These are phyloP conservation scores for Scolecobasidium constrictum DNA, from an alignment of 2,329 filamentous ascomycete species.

Conservation along the genomic window DNA sequence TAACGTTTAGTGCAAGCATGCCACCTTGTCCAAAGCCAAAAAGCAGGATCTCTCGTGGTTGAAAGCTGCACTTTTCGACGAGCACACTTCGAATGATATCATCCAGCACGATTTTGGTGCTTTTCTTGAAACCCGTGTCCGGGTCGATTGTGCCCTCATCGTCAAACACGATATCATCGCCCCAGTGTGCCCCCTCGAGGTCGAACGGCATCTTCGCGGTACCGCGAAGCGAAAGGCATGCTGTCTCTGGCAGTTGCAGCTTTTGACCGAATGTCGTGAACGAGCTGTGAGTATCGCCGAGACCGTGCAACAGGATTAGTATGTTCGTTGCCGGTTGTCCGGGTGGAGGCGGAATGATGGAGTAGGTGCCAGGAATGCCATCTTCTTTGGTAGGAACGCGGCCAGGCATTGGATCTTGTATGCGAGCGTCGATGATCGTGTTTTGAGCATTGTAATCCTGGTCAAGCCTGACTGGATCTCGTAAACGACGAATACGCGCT, in stretches of 20 bases:
- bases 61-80: slow-evolving; percentile 38
- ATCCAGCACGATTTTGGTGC: slow-evolving; percentile 30
- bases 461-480: too few relatives aligned
- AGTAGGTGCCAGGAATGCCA: neutral
- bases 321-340: slow-evolving; percentile 58
- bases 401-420: neutral
- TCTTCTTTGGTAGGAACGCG: neutral
- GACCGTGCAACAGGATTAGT: slow-evolving; percentile 72
- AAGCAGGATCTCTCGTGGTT: slow-evolving; percentile 38
- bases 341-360: slow-evolving; percentile 24
- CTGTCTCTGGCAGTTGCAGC: slow-evolving; percentile 65
- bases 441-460: neutral
- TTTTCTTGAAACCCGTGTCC: slow-evolving; percentile 40
- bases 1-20: slow-evolving; percentile 40
- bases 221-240: slow-evolving; percentile 63
- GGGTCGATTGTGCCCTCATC: slow-evolving; percentile 40
- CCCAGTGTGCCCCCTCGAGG: slow-evolving; percentile 54
- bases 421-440: neutral
- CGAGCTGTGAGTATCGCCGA: slow-evolving; percentile 62
- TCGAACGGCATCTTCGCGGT: slow-evolving; percentile 58
- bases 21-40: slow-evolving; percentile 48
- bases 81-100: slow-evolving; percentile 34
- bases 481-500: too few relatives aligned
- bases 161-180: slow-evolving; percentile 48
- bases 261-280: slow-evolving; percentile 60